Evolutionary conservation across 108 stramenopile genomes (phyloP).

Genomic region (Schizochytrium sp.): DNA sequence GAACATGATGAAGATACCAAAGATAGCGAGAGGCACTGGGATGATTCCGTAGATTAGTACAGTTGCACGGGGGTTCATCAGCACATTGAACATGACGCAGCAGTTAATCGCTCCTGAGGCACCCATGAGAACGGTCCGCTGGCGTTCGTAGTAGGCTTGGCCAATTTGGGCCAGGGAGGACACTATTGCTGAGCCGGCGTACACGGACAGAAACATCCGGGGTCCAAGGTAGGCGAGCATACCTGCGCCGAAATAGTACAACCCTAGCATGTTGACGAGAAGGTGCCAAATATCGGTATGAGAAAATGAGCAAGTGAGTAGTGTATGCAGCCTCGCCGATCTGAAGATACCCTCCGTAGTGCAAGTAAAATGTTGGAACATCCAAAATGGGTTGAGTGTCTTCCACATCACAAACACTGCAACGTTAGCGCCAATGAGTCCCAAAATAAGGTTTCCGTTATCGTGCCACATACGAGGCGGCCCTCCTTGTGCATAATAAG

Average conservation of each 20-base stretch:
- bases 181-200: background rate
- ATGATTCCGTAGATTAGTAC: constrained; percentile 29
- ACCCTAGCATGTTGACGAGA: constrained; percentile 59
- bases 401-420: constrained; percentile 56
- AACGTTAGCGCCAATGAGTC: constrained; percentile 54
- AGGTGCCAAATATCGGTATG: constrained; percentile 55
- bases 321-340: constrained; percentile 38
- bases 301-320: constrained; percentile 22
- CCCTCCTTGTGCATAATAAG: background rate
- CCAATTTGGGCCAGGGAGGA: constrained; percentile 11
- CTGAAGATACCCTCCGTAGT: constrained; percentile 17
- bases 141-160: background rate
- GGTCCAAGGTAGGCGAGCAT: constrained; percentile 39
- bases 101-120: constrained; percentile 62
- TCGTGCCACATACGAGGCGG: background rate
- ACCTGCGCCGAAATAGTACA: constrained; percentile 57
- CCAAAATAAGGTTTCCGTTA: constrained; percentile 28
- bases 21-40: background rate
- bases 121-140: constrained; percentile 1
- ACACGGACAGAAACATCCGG: constrained; percentile 10
- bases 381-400: constrained; percentile 18
- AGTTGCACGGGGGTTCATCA: background rate
- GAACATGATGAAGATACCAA: constrained; percentile 51
- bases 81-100: constrained; percentile 12
- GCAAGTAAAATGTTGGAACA: constrained; percentile 55